phyloP scores from a whole-genome alignment of 2,329 filamentous ascomycete genomes.

The Epichloe aotearoae region DNA sequence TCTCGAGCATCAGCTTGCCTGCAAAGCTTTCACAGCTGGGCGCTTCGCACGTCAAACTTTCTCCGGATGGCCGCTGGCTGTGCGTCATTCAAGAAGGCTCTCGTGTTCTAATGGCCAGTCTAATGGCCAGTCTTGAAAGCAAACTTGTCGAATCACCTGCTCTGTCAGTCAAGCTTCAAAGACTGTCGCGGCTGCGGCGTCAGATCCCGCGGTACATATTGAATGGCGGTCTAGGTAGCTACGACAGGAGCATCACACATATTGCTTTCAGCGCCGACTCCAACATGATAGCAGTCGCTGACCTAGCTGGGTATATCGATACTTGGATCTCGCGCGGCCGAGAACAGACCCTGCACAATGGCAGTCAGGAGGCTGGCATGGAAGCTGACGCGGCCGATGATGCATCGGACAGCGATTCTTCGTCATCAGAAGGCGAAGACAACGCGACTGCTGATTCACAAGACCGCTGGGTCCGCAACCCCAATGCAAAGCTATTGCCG shows the following conservation, averaged over 20 bases:
- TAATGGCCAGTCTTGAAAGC: slow-evolving; percentile 24
- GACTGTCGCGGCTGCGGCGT: slow-evolving; percentile 39
- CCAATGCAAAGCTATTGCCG: slow-evolving; percentile 54
- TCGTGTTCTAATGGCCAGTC: slow-evolving; percentile 34
- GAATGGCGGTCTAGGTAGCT: slow-evolving; percentile 57
- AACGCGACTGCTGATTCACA: slow-evolving; percentile 26
- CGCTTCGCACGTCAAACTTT: slow-evolving; percentile 56
- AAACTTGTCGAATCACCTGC: slow-evolving; percentile 8
- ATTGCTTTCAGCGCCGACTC: slow-evolving; percentile 70
- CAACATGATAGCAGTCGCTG: slow-evolving; percentile 62
- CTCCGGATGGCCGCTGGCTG: slow-evolving; percentile 58
- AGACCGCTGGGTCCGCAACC: slow-evolving; percentile 63
- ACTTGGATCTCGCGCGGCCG: slow-evolving; percentile 59
- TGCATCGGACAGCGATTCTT: slow-evolving; percentile 26
- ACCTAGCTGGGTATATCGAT: slow-evolving; percentile 76
- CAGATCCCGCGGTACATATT: slow-evolving; percentile 39
- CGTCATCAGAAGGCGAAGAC: slow-evolving; percentile 26
- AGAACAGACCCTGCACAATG: slow-evolving; percentile 16
- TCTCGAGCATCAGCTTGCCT: slow-evolving; percentile 58
- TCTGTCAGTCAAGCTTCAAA: slow-evolving; percentile 26
- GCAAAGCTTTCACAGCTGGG: slow-evolving; percentile 43
- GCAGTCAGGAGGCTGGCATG: slow-evolving; percentile 16
- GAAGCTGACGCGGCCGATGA: slow-evolving; percentile 20
- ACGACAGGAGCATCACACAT: slow-evolving; percentile 63
- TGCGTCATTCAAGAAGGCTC: slow-evolving; percentile 49